phyloP scores from a whole-genome alignment of 306 rosid genomes.

The Sindora glabra region DNA sequence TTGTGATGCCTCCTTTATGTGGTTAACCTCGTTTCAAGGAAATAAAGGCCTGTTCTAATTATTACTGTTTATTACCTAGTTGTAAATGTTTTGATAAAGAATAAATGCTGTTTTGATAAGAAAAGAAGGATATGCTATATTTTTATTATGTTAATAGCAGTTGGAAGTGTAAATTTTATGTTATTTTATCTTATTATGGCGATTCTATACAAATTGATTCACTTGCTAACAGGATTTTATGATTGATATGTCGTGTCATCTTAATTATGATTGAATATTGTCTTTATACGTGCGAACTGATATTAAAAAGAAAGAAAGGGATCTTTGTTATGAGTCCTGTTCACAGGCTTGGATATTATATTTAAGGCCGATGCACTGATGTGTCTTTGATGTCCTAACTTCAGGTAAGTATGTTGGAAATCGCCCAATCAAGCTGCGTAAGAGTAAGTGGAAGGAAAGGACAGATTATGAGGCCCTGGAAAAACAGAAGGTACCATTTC shows the following conservation, averaged over 20 bases:
- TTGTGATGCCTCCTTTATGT: neutral
- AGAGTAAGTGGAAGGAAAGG: constrained; percentile 97
- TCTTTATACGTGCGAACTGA: no score
- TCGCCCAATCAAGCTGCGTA: constrained; percentile 86
- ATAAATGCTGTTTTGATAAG: neutral
- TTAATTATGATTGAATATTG: neutral
- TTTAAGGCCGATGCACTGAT: no score
- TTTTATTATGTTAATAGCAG: no score
- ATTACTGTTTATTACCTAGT: neutral
- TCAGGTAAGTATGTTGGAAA: constrained; percentile 95
- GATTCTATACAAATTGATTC: neutral
- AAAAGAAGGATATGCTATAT: no score
- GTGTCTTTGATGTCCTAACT: constrained; percentile 5
- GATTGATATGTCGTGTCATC: neutral
- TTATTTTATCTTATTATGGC: neutral
- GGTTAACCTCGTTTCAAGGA: neutral
- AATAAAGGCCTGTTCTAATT: neutral
- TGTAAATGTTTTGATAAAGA: neutral
- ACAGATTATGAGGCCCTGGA: constrained; percentile 65
- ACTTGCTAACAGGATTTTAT: no score
- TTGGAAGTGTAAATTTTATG: neutral
- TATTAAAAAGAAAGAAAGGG: no score
- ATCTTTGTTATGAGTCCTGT: no score
- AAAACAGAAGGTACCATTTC: constrained; percentile 59
- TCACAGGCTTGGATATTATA: no score